phyloP scores from a whole-genome alignment of 164 flowering plant genomes.

The Aristolochia contorta region DNA sequence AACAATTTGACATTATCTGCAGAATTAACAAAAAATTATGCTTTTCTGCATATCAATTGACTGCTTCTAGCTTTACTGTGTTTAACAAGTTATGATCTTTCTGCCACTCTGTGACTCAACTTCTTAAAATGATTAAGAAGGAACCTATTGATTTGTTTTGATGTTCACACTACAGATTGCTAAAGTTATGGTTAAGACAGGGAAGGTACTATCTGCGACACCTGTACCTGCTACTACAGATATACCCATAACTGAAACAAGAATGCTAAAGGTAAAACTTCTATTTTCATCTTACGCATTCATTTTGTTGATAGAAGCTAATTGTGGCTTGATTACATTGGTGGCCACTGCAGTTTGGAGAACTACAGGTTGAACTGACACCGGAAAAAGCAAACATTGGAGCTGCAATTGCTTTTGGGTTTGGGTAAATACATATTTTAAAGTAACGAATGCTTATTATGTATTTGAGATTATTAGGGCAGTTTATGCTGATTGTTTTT shows the following conservation, averaged over 20 bases:
- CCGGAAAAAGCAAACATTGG: constrained; percentile 68
- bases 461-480: not conserved
- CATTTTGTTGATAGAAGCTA: not conserved
- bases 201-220: constrained; percentile 48
- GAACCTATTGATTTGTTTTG: not conserved
- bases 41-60: too few species aligned
- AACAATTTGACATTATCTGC: too few species aligned
- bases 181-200: constrained; percentile 56
- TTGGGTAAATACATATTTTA: constrained; percentile 38
- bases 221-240: constrained; percentile 28
- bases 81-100: too few species aligned
- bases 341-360: constrained; percentile 67
- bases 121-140: too few species aligned
- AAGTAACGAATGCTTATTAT: not conserved
- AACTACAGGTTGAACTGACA: constrained; percentile 76
- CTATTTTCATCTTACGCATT: not conserved
- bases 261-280: constrained; percentile 55
- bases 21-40: too few species aligned
- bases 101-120: too few species aligned
- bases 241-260: constrained; percentile 39
- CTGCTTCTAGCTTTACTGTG: too few species aligned
- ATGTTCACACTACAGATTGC: constrained; percentile 48
- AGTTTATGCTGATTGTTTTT: not conserved
- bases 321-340: not conserved
- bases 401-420: constrained; percentile 60